Evolutionary conservation across 2,329 filamentous ascomycete species (phyloP), one percentile per base, ranked within the genome.

Genomic region (Paracoccidioides brasiliensis): DNA sequence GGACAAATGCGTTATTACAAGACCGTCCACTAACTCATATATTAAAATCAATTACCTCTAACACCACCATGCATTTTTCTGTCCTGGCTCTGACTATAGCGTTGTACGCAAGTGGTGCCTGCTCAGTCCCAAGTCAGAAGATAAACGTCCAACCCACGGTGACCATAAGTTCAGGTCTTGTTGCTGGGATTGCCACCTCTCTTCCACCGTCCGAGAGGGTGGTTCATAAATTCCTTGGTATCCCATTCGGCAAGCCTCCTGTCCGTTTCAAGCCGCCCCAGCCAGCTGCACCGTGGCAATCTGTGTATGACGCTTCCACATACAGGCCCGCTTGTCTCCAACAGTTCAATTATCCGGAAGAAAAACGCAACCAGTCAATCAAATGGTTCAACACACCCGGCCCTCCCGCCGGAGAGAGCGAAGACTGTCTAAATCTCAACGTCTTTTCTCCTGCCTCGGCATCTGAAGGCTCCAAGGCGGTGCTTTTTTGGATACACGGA

Each of bases 381-480:
- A 38, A 37, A 30, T 55, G 56, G 42, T 64, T 59, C 54, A 59
- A 61, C 48, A 62, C 56, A 22, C 64, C 63, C 1, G 55, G 43
- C 52, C 60, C 61, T 12, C 56, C 9, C 9, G 57, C 62, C 1
- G 62, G 60, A 4, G 66, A 68, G 49, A 66, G 62, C 22, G 67
- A 70, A 45, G 66, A 69, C 52, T 70, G 67, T 55, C 58, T 70
- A 7, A 64, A 65, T 40, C 52, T 69, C n/a, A 68, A 69, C 50
- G 57, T 69, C 15, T 70, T 63, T 53, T 60, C 59, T 1, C 65
- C 64, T 2, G 55, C 55, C 4, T 35, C 51, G 5, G 12, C 15
- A 35, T n/a, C 30, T 6, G 30, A 52, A 5, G 55, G 58, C 12
- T 56, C 61, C n/a, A 60, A 59, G 53, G 58, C 66, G 0, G 66